Percentiles rank a stretch among this genome's conserved stretches.
Conservation (phyloP, 345 rosid species). For the Hibiscus syriacus region DNA sequence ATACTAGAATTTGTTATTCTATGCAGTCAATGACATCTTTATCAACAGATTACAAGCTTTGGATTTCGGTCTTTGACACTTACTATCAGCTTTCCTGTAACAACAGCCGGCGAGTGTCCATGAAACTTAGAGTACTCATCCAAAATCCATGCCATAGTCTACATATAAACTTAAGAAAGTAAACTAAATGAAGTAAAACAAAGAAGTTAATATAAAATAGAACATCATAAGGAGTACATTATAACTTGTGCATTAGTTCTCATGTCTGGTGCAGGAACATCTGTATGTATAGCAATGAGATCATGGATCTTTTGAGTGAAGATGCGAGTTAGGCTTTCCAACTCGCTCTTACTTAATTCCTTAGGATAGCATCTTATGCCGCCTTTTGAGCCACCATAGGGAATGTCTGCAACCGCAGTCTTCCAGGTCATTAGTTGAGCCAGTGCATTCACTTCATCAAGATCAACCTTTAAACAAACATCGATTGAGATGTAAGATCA, state of each 20-base stretch:
- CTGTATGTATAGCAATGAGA: constrained; percentile 78
- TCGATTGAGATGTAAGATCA: neutral
- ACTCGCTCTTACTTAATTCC: constrained; percentile 59
- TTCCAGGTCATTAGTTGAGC: constrained; percentile 99
- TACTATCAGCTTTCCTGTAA: constrained; percentile 87
- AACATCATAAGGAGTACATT: neutral
- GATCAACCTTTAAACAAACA: constrained; percentile 59
- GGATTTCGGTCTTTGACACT: constrained; percentile 15
- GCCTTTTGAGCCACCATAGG: constrained; percentile 96
- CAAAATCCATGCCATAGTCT: constrained; percentile 98
- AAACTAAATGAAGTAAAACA: neutral
- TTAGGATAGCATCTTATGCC: constrained; percentile 86
- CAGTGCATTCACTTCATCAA: constrained; percentile 92
- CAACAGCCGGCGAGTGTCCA: constrained; percentile 93
- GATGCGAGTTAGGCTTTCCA: constrained; percentile 87
- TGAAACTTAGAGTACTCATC: constrained; percentile 97
- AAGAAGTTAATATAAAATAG: neutral
- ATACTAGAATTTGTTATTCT: neutral
- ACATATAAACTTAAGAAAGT: neutral
- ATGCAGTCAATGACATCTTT: neutral
- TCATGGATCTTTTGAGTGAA: constrained; percentile 98
- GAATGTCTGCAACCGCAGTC: constrained; percentile 90
- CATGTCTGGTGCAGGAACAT: constrained; percentile 98
- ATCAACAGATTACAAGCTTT: constrained; percentile 3
- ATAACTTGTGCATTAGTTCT: constrained; percentile 82